These are phyloP conservation scores for Sporothrix protearum DNA, from an alignment of 2,329 filamentous ascomycete genomes.

Conservation along the genomic window DNA sequence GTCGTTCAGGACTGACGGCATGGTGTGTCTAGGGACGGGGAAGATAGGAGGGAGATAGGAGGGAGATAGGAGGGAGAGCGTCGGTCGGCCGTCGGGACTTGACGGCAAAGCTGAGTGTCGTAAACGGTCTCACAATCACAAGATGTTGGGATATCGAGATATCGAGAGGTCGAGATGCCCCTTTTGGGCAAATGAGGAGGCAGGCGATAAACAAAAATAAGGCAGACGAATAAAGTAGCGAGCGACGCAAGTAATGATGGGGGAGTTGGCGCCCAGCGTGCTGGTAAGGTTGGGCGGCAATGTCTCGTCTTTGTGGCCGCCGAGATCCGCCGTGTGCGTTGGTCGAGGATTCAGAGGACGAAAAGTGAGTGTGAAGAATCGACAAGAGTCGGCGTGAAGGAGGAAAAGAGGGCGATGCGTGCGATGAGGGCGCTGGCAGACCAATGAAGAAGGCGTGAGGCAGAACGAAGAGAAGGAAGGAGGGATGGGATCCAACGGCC, in stretches of 20 bases:
- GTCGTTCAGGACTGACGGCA: slow-evolving; percentile 73
- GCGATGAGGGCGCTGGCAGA: slow-evolving; percentile 6
- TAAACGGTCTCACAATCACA: not conserved
- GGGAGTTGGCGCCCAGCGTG: slow-evolving; percentile 7
- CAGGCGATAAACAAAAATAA: slow-evolving; percentile 5
- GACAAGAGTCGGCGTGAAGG: not conserved
- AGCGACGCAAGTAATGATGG: slow-evolving; percentile 1
- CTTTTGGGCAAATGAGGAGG: slow-evolving; percentile 6
- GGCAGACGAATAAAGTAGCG: slow-evolving; percentile 19
- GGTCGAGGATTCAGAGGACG: not conserved
- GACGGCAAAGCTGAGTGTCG: not conserved
- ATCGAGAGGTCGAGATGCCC: not conserved
- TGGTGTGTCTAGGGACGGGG: slow-evolving; percentile 31
- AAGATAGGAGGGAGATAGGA: not conserved
- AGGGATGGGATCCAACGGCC: slow-evolving; percentile 18
- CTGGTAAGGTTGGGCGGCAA: not conserved
- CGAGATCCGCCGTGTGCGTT: not conserved
- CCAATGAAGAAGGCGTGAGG: slow-evolving; percentile 13
- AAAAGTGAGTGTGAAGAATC: not conserved
- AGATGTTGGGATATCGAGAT: not conserved
- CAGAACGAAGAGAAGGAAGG: slow-evolving; percentile 18
- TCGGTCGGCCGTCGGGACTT: not conserved
- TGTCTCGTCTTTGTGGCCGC: slow-evolving; percentile 7
- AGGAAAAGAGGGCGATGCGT: slow-evolving; percentile 1
- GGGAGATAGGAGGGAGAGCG: slow-evolving; percentile 2